Base-by-base conservation (phyloP, 2,329 filamentous ascomycete species). In the Aspergillus sp. region DNA sequence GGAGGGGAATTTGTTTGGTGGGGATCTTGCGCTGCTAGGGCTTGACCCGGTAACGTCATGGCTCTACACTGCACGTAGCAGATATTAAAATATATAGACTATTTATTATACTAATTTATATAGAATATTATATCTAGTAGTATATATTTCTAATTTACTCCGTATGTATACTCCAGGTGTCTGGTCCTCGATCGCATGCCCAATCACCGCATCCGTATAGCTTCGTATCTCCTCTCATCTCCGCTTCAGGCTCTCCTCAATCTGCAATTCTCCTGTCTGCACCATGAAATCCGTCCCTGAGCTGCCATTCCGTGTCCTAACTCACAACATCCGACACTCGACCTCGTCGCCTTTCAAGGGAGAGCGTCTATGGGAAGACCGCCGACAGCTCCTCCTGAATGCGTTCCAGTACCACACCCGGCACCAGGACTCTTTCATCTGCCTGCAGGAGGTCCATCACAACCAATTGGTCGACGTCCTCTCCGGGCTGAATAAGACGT, bases 261-360 rank as follows among this genome's bases (percentile, higher is more conserved):
- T n/a, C n/a, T n/a, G n/a, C n/a, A n/a, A n/a, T n/a, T n/a, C n/a
- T n/a, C n/a, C 22, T 24, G 22, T 11, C 15, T 16, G 12, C 30
- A 45, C 20, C 7, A 59, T 58, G 55, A 51, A 42, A 33, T 36
- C 44, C 14, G 38, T 35, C 10, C 35, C 43, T 15, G 37, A 36
- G 8, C 44, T 66, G 10, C 53, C 57, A 2, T 38, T 75, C 27
- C 68, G 72, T 26, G 52, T 75, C 31, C 44, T 74, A 20, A 72
- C 69, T 20, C 69, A 74, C 52, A 75, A 75, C 43, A 72, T 76
- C 32, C 69, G 72, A 32, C 74, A 73, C 56, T 71, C 68, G 6
- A 71, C 68, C 10, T 50, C 57, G 1, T 51, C 50, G 1, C 69
- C 67, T 0, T 69, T 69, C 45, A 53, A 55, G 39, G 67, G 68